Base-by-base conservation (phyloP, 768 basidiomycete species). In the Suillus hirtellus region DNA sequence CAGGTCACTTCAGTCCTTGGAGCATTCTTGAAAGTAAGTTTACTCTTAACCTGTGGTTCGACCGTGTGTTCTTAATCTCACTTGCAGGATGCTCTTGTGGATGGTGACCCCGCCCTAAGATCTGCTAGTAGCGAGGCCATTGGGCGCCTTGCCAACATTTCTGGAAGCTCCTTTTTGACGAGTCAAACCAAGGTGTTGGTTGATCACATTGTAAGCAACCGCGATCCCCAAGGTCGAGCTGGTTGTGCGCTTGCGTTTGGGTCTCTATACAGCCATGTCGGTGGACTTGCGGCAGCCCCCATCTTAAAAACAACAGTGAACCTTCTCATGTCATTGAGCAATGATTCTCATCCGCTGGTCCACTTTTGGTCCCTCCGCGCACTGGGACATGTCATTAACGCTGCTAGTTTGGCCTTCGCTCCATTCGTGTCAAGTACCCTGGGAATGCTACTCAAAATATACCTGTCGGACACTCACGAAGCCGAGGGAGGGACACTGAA, bases 261-360 rank as follows among this genome's bases (percentile, higher is more conserved):
- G 14, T 86, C 95, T 14, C 93, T 99, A 43, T 96, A 97, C 74
- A 86, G 84, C 50, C 86, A 93, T 69, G 95, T 98, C 56, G 97
- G 97, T 9, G 92, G 95, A 46, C 82, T 99, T n/a, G 93, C 93
- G 12, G 96, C 95, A 8, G 94, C 94, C 0, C 93, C 97, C 0
- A 82, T 98, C 17, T 82, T 99, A 64, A 99, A 98, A 76, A 97
- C 96, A 0, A 94, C 96, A 0, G 92, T 96, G 65, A 95, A 97
- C 71, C 89, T 99, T 52, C 81, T 98, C 43, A 93, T 96, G 87
- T 96, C 96, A 0, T 84, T 99, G 21, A 88, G 90, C 74, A 95
- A 92, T 65, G 97, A 99, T 73, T 95, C 96, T 0, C 97, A 99
- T 73, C 96, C 97, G 0, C 84, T 95, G 38, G 97, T 98, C 7